A percentile compares a stretch with the other conserved stretches of the same genome.
Conservation (phyloP, 192 early-diverging fungal genomes). For the Oehlia diaphana region DNA sequence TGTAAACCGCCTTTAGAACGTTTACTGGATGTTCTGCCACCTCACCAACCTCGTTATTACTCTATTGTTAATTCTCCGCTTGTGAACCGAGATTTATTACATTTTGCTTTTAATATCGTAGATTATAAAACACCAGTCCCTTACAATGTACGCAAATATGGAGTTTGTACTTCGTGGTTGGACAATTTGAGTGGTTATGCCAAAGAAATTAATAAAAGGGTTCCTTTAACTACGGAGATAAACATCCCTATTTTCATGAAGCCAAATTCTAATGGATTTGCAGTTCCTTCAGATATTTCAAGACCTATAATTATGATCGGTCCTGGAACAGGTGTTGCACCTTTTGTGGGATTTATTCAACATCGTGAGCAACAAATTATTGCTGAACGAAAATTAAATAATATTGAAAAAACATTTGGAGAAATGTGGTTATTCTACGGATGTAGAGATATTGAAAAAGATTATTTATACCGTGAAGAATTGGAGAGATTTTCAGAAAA, state of each 20-base stretch:
- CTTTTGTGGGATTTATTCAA: slow-evolving; percentile 87
- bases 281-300: slow-evolving; percentile 57
- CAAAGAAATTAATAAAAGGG: slow-evolving; percentile 27
- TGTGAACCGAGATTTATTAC: slow-evolving; percentile 46
- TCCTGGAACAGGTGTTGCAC: slow-evolving; percentile 95
- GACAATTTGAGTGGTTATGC: slow-evolving; percentile 59
- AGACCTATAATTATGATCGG: slow-evolving; percentile 84
- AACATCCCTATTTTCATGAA: slow-evolving; percentile 57
- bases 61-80: slow-evolving; percentile 77
- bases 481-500: slow-evolving; percentile 48
- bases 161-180: slow-evolving; percentile 83
- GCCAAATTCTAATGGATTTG: slow-evolving; percentile 63
- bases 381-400: slow-evolving; percentile 22
- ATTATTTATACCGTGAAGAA: slow-evolving; percentile 71
- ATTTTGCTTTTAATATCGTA: slow-evolving; percentile 89
- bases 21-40: slow-evolving; percentile 76
- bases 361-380: slow-evolving; percentile 52
- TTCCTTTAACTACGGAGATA: slow-evolving; percentile 10
- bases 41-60: slow-evolving; percentile 85
- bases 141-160: slow-evolving; percentile 45
- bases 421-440: slow-evolving; percentile 81
- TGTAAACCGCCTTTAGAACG: slow-evolving; percentile 66
- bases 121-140: slow-evolving; percentile 58
- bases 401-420: slow-evolving; percentile 47
- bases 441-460: slow-evolving; percentile 64